Evolutionary conservation across 371 early-diverging fungal genomes (phyloP), one percentile per base, ranked within the genome.

Genomic region (Mucor plumbeus): DNA sequence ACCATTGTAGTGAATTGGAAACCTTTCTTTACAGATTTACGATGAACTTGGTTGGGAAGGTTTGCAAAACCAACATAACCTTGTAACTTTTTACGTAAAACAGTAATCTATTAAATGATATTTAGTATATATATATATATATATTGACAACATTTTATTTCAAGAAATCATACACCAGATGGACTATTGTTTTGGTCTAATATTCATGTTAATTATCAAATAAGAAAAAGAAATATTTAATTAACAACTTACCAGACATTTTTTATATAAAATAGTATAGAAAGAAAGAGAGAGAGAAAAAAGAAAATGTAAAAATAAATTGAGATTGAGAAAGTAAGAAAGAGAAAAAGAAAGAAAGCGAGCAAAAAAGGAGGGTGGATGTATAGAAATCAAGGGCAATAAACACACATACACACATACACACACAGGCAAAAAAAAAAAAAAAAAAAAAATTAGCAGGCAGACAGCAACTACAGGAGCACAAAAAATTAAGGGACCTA

Each of bases 31-130:
- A 99, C 93, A 4, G 95, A 94, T 77, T 95, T 96, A 70, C 97
- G 91, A 81, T 98, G 98, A 58, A 98, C 94, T 85, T 99, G 99
- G 82, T 98, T 96, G 58, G 99, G 99, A 64, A 98, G 87, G 81
- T 95, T 95, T 74, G 95, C 90, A 79, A 99, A 97, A 15, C 99
- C 99, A 55, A 98, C 99, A 75, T 94, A 94, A n/a, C 95, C 96
- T 71, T 91, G 90, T 54, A 97, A 90, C 82, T 94, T 88, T 85
- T 89, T 91, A 71, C 83, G 84, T 33, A 87, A 79, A 15, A 82
- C 70, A 21, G 78, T 81, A 54, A 78, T 71, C 78, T 78, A 65
- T 15, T 31, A n/a, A 33, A 13, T 6, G 33, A 14, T 26, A 26
- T 26, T 26, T 26, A 26, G 26, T 26, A n/a, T 17, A n/a, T n/a